These are phyloP conservation scores for Aspergillus heteromorphus DNA, from an alignment of 495 filamentous ascomycete species.

Conservation along the genomic window DNA sequence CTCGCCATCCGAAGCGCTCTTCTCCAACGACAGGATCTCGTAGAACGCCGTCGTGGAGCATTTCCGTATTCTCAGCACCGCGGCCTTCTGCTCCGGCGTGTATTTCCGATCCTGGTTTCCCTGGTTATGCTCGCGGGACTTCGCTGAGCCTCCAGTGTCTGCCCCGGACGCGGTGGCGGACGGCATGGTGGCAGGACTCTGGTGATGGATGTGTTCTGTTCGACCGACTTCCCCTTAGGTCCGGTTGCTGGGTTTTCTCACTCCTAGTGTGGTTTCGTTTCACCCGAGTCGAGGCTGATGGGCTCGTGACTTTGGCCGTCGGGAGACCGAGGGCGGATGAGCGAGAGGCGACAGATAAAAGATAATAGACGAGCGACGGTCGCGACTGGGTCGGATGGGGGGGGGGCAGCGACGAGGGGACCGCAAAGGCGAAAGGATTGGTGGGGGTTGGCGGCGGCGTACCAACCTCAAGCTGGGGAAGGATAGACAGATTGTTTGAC, in stretches of 20 bases:
- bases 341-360: not conserved
- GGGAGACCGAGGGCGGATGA: constrained; percentile 14
- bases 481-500: constrained; percentile 8
- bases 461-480: constrained; percentile 7
- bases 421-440: not conserved
- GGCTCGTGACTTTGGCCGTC: constrained; percentile 14
- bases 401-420: not conserved
- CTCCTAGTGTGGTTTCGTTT: not conserved
- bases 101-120: constrained; percentile 87
- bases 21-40: constrained; percentile 79
- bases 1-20: constrained; percentile 68
- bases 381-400: not conserved
- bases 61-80: constrained; percentile 78
- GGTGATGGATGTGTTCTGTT: not conserved
- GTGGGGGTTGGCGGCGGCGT: not conserved
- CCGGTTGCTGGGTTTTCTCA: not conserved
- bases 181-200: constrained; percentile 54
- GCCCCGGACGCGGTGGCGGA: constrained; percentile 71
- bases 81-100: constrained; percentile 83
- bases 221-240: too few species aligned
- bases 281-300: not conserved
- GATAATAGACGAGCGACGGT: not conserved
- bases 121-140: constrained; percentile 82
- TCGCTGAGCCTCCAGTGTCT: constrained; percentile 57
- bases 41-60: constrained; percentile 87